Base-by-base conservation (phyloP, 2,329 filamentous ascomycete genomes). In the Botrytis tulipae region DNA sequence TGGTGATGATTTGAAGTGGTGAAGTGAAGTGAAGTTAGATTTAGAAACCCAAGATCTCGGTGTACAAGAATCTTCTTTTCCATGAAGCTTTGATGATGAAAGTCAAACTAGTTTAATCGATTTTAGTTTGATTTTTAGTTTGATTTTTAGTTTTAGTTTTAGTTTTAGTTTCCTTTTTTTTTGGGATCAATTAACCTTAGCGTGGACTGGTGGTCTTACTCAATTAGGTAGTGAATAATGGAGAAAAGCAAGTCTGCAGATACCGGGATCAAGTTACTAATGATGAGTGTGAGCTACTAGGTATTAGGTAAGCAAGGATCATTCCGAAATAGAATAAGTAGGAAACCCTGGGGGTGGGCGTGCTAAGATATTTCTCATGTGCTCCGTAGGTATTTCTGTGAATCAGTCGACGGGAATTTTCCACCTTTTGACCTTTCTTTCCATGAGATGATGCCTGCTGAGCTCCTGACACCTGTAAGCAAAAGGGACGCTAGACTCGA, bases 71-170 rank as follows among this genome's bases (percentile, higher is more conserved):
- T 69, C 63, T 66, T 57, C 60, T 69, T 69, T 69, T 57, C 66
- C 48, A 59, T 69, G 66, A 69, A 69, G 66, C 66, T 69, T 69
- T 69, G 63, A 66, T 69, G 48, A 69, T 69, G 66, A 69, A 69
- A 69, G 66, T 57, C 16, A 10, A 32, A 57, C 51, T 57, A 57
- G n/a, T 57, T 57, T 57, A 57, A 29, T 57, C 51, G 51, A 57
- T 29, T 57, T 40, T 68, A 68, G 65, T 40, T 35, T 54, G 32
- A 40, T 29, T 54, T 44, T 44, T 44, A 42, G 40, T 18, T 63
- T 44, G 44, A 37, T 37, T 62, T 62, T 35, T 35, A 35, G 35
- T 35, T 61, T 62, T 62, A 62, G 35, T 14, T 62, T 62, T 8
- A 9, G 32, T 8, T 10, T 51, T 63, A 63, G 60, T 25, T 62